Conservation (phyloP, 169 alveolate genomes). For the Plasmodium billcollinsi region DNA sequence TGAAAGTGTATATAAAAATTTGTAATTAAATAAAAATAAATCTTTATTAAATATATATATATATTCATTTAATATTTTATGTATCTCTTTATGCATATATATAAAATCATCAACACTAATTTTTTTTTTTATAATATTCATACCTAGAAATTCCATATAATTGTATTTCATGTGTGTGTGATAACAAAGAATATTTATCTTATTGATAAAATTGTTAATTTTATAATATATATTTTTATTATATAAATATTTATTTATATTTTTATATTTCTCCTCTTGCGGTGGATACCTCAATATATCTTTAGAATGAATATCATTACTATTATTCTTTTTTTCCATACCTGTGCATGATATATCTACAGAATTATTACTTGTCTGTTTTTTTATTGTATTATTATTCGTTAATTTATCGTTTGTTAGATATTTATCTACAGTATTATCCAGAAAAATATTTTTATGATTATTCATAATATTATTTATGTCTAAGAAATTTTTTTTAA, state of each 20-base stretch:
- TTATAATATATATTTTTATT: constrained; percentile 35
- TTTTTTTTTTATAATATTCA: constrained; percentile 68
- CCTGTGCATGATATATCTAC: too few species aligned
- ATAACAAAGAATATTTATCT: constrained; percentile 26
- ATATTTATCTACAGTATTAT: too few species aligned
- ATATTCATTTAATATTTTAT: constrained; percentile 63
- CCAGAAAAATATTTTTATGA: too few species aligned
- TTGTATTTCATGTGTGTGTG: constrained; percentile 36
- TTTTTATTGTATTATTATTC: neutral
- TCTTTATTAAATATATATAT: constrained; percentile 72
- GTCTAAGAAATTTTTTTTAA: constrained; percentile 35
- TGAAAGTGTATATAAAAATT: constrained; percentile 55
- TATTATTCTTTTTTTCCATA: neutral
- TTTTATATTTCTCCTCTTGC: too few species aligned
- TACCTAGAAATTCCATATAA: constrained; percentile 57
- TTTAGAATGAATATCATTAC: constrained; percentile 3
- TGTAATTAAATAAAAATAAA: constrained; percentile 55
- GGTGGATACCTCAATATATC: too few species aligned
- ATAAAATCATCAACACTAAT: constrained; percentile 54
- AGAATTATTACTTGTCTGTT: neutral
- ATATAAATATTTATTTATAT: constrained; percentile 18
- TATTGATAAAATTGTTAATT: constrained; percentile 46
- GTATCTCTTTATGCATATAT: constrained; percentile 67
- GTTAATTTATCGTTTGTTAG: neutral
- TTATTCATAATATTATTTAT: constrained; percentile 18